Evolutionary conservation across 148 eudicot genomes (phyloP).

Genomic region (Mesembryanthemum crystallinum): DNA sequence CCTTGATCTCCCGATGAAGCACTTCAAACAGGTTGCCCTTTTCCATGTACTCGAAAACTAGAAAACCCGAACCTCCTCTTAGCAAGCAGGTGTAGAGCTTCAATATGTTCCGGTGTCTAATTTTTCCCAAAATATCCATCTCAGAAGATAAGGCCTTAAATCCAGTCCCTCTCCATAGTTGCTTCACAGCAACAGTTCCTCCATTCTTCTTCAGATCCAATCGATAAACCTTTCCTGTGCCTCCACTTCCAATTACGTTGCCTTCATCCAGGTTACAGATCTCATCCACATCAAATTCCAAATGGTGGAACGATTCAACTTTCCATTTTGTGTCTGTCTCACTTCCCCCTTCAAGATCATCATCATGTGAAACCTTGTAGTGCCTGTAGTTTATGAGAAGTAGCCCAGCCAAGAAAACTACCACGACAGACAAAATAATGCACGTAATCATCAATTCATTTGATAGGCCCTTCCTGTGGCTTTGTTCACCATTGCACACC

Average conservation of each 20-base stretch:
- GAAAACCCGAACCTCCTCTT: slow-evolving; percentile 58
- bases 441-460: slow-evolving; percentile 36
- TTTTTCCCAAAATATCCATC: slow-evolving; percentile 74
- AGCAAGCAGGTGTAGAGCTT: slow-evolving; percentile 77
- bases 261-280: slow-evolving; percentile 49
- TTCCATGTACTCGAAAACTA: slow-evolving; percentile 83
- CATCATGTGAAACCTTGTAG: slow-evolving; percentile 41
- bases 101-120: slow-evolving; percentile 74
- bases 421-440: slow-evolving; percentile 42
- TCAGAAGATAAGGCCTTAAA: slow-evolving; percentile 53
- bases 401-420: slow-evolving; percentile 43
- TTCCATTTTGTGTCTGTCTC: slow-evolving; percentile 55
- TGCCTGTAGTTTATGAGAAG: slow-evolving; percentile 50
- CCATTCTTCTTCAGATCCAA: slow-evolving; percentile 59
- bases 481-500: slow-evolving; percentile 34
- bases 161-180: slow-evolving; percentile 48
- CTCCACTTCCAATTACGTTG: slow-evolving; percentile 76
- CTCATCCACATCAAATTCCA: slow-evolving; percentile 67
- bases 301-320: slow-evolving; percentile 63
- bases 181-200: slow-evolving; percentile 78
- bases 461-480: slow-evolving; percentile 25
- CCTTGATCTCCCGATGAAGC: slow-evolving; percentile 47
- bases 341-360: slow-evolving; percentile 32
- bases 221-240: slow-evolving; percentile 80
- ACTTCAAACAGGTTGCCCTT: slow-evolving; percentile 74